Evolutionary conservation across 2,329 filamentous ascomycete genomes (phyloP), one percentile per base, ranked within the genome.

Genomic region (Cytospora leucostoma): DNA sequence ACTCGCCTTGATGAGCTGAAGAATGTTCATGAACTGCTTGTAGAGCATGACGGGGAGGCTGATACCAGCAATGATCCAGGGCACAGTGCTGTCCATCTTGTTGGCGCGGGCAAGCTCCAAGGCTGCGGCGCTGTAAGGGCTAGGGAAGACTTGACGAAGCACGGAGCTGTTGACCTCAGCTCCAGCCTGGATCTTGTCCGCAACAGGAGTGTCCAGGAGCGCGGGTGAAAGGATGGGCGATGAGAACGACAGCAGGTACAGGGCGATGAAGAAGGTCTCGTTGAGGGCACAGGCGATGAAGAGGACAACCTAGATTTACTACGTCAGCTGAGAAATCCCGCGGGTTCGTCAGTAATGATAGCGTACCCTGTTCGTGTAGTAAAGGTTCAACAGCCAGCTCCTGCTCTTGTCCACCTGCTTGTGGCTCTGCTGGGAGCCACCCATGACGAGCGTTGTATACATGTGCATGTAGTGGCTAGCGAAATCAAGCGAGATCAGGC

Each of bases 391-490:
- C 64, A 98, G 82, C 87, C 89, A 92, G 80, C 92, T 97, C 75
- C 93, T 83, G 74, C 86, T 91, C 77, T 90, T 89, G 74, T 96
- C 92, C 59, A 99, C 88, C 71, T 91, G 93, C 87, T 99, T 99
- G 81, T 99, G 95, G 80, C 93, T 89, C 68, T 79, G 91, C 70
- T 88, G 85, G 60, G 86, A 84, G 59, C 92, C 92, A 60, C 90
- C 92, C 87, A 97, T 95, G 68, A 89, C 88, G 72, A 97, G 81
- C 0, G 93, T 97, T 13, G 93, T 92, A 75, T 96, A 98, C 95
- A 99, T 99, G 80, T 99, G 95, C 82, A 98, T 94, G 75, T 98
- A 99, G 78, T 99, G 95, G 75, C 93, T 97, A 34, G 95, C 91
- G 68, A 99, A 84, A 77, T 99, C 95, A 71, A 99, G 80, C 61